Evolutionary conservation across 768 basidiomycete species (phyloP), one percentile per base, ranked within the genome.

Genomic region (Boletus rubroflammeus): DNA sequence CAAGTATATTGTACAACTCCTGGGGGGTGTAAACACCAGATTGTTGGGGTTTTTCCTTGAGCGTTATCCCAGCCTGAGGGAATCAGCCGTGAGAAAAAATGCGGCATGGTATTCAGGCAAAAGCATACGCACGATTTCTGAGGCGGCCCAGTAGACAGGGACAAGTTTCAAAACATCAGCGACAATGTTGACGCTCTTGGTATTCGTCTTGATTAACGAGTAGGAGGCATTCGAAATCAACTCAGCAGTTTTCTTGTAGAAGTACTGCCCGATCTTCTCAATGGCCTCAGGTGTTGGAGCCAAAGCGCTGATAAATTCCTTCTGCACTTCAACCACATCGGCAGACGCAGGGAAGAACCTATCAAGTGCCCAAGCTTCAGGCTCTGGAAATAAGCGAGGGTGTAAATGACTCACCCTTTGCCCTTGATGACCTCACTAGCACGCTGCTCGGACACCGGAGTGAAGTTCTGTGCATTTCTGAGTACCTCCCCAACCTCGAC

Each of bases 141-240:
- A 66, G 8, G 88, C 84, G 26, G 77, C 82, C 88, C 90, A 93
- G 56, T 80, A 70, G 25, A 90, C 70, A 11, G 91, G 84, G 1
- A 86, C 76, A 34, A 74, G 62, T 63, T 80, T 85, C 54, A 91
- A 62, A 8, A 92, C 86, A 59, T 88, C 81, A 15, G 78, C 76
- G 13, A 86, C 84, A 45, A 93, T 71, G 62, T 93, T 86, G 17
- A 90, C 77, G 38, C 75, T 78, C 26, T 65, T 72, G 6, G 73
- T 73, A 35, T 80, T 77, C 23, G 77, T 72, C n/a, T 81, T 83
- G 14, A 85, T 78, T n/a, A 84, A 65, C 3, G 75, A 62, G 67
- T 74, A 88, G 4, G 87, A 83, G 54, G 80, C 70, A 23, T 67
- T 62, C 23, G 70, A 62, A 47, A 93, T 79, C 29, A 88, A 72